Conservation (phyloP, 345 rosid genomes). For the Citrus sinensis region DNA sequence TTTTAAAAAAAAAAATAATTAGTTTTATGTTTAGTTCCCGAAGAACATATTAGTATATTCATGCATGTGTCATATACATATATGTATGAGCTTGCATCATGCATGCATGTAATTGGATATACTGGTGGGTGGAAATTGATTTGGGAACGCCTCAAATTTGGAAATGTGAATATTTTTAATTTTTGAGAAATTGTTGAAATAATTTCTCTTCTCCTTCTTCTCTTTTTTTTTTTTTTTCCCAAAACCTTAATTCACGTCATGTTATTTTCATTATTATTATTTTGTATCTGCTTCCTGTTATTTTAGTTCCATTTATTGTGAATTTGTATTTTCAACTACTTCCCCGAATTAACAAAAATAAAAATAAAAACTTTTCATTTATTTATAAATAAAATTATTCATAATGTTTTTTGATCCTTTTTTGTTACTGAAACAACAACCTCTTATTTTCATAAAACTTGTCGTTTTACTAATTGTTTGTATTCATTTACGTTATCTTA, state of each 20-base stretch:
- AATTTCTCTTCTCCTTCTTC: neutral
- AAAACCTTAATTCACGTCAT: neutral
- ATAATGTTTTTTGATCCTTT: neutral
- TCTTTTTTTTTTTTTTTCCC: neutral
- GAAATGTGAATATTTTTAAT: neutral
- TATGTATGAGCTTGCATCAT: neutral
- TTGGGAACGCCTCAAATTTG: neutral
- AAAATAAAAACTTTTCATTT: neutral
- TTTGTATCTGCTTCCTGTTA: neutral
- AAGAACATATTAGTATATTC: neutral
- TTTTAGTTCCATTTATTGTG: neutral
- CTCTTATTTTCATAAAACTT: neutral
- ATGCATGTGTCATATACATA: neutral
- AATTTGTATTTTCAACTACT: neutral
- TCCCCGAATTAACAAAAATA: neutral
- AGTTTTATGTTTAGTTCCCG: neutral
- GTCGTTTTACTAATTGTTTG: too few relatives aligned
- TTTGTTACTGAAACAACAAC: accelerated
- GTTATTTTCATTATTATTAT: neutral
- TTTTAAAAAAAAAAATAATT: neutral
- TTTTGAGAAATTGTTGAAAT: neutral
- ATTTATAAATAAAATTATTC: neutral
- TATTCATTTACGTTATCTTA: neutral
- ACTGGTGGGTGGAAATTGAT: neutral
- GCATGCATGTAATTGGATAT: neutral